Percentiles rank a stretch among this genome's conserved stretches.
These are phyloP conservation scores for Babesia ovis DNA, from an alignment of 169 alveolate genomes.

Conservation along the genomic window DNA sequence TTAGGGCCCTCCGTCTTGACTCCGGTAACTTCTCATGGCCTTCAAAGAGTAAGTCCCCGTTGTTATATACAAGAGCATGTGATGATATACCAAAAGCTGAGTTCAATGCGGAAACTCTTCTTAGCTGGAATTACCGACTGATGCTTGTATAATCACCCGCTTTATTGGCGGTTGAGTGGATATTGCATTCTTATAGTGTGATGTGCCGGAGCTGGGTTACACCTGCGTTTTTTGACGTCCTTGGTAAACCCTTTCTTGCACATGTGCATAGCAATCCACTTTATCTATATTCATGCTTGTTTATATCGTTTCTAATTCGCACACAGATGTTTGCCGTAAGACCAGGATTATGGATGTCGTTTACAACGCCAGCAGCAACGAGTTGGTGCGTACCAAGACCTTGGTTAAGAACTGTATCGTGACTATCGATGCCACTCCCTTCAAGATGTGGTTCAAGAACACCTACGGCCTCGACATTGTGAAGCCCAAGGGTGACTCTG, in stretches of 20 bases:
- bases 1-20: conserved; percentile 95
- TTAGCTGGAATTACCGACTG: conserved; percentile 77
- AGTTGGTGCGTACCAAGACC: conserved; percentile 98
- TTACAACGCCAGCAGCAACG: conserved; percentile 99
- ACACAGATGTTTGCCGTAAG: conserved; percentile 81
- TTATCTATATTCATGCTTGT: background rate
- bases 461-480: conserved; percentile 85
- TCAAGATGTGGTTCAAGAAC: conserved; percentile 92
- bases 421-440: conserved; percentile 98
- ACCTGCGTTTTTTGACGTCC: background rate
- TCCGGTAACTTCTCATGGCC: conserved; percentile 98
- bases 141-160: too few relatives aligned
- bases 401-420: conserved; percentile 97
- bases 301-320: background rate
- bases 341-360: conserved; percentile 97
- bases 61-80: conserved; percentile 11
- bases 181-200: background rate
- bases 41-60: conserved; percentile 83
- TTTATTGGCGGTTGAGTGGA: background rate
- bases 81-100: conserved; percentile 40
- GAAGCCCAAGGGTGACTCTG: conserved; percentile 43
- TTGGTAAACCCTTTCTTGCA: conserved; percentile 7
- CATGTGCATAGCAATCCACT: conserved; percentile 1
- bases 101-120: conserved; percentile 51
- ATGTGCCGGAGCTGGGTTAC: too few relatives aligned